These are phyloP conservation scores for Didymella sp. DNA, from an alignment of 2,329 filamentous ascomycete genomes.

Conservation along the genomic window DNA sequence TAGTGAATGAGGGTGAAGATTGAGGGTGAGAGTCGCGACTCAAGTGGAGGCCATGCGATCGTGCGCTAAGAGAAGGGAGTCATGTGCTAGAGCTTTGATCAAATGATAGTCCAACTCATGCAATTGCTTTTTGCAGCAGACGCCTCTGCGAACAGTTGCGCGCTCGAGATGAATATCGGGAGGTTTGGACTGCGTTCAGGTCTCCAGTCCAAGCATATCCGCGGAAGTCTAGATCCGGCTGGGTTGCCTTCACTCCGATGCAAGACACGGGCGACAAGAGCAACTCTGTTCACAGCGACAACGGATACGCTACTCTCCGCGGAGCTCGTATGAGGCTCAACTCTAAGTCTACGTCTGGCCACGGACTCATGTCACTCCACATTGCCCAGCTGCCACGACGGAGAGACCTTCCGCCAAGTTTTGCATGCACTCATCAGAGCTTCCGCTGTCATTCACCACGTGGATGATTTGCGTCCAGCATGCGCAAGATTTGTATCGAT, in stretches of 20 bases:
- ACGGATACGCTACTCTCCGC: conserved; percentile 8
- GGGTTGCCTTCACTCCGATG: conserved; percentile 3
- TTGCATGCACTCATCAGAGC: conserved; percentile 4
- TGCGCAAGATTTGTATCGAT: conserved; percentile 3
- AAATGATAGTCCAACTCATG: conserved; percentile 6
- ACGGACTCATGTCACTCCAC: conserved; percentile 7
- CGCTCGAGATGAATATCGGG: background rate
- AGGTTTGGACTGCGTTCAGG: conserved; percentile 10
- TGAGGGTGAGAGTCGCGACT: conserved; percentile 10
- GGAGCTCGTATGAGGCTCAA: conserved; percentile 15
- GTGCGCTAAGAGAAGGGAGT: background rate
- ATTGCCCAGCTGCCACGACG: conserved; percentile 5
- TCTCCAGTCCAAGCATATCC: background rate
- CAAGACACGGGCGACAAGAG: conserved; percentile 5
- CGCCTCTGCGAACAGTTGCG: conserved; percentile 5
- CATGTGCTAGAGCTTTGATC: conserved; percentile 11
- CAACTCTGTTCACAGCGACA: conserved; percentile 5
- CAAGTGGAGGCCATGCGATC: conserved; percentile 6
- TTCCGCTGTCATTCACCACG: conserved; percentile 16
- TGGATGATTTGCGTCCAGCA: conserved; percentile 11
- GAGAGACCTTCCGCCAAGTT: conserved; percentile 4
- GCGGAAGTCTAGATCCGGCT: conserved; percentile 17
- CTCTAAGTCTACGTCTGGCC: conserved; percentile 8
- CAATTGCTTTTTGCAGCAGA: conserved; percentile 2
- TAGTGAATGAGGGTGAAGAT: conserved; percentile 7